Percentiles rank a stretch among this genome's conserved stretches.
phyloP scores from a whole-genome alignment of 352 stramenopile genomes.

The Globisporangium perplexum region DNA sequence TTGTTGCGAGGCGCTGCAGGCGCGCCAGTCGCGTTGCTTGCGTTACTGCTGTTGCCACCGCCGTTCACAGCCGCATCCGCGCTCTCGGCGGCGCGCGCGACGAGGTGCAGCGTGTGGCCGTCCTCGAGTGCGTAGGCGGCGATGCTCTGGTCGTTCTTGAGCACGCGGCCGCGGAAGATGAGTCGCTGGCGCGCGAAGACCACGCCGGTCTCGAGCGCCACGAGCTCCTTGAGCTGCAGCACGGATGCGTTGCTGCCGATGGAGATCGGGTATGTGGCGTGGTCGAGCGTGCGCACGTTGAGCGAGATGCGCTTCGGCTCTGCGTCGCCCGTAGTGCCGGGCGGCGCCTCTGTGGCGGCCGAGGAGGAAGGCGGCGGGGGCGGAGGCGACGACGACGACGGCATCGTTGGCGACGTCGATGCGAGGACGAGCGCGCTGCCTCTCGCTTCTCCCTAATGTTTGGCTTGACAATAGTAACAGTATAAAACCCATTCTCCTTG shows the following conservation, averaged over 20 bases:
- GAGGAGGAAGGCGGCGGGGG: no score
- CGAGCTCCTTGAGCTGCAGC: slow-evolving; percentile 65
- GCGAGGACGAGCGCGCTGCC: no score
- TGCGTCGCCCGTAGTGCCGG: neutral
- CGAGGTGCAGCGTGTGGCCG: slow-evolving; percentile 76
- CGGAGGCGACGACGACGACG: no score
- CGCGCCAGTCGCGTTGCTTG: neutral
- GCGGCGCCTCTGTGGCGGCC: neutral
- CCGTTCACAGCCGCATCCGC: neutral
- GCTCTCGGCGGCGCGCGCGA: slow-evolving; percentile 40
- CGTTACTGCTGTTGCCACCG: neutral
- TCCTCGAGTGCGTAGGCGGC: slow-evolving; percentile 74
- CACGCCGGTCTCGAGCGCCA: slow-evolving; percentile 66
- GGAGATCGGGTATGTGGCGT: slow-evolving; percentile 72
- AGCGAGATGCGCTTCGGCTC: slow-evolving; percentile 38
- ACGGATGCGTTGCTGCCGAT: slow-evolving; percentile 60
- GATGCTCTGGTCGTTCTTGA: slow-evolving; percentile 83
- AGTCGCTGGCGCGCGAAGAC: slow-evolving; percentile 68
- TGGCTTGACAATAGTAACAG: no score
- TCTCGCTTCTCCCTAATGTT: no score
- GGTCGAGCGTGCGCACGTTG: slow-evolving; percentile 81
- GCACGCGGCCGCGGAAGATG: slow-evolving; percentile 82
- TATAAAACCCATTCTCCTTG: no score
- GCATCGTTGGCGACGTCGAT: no score
- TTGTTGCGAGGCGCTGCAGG: slow-evolving; percentile 29